Percentiles rank a stretch among this genome's conserved stretches.
These are phyloP conservation scores for Cercophora newfieldiana DNA, from an alignment of 495 filamentous ascomycete genomes.

Conservation along the genomic window DNA sequence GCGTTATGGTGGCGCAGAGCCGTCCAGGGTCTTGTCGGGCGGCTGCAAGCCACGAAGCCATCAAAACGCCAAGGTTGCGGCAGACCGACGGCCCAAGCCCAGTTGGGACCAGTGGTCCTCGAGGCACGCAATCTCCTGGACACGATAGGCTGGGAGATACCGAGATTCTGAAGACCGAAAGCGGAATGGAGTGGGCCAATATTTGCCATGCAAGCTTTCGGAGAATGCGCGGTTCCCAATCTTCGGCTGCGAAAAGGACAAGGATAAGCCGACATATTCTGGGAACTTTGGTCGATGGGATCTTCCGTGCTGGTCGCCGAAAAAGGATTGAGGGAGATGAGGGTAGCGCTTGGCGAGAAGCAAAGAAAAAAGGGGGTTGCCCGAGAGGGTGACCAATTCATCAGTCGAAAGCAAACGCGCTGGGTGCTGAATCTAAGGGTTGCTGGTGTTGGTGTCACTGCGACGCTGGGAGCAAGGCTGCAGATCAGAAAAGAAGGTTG, in stretches of 20 bases:
- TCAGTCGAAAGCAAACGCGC: neutral
- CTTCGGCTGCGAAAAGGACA: slow-evolving; percentile 20
- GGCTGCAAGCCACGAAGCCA: slow-evolving; percentile 17
- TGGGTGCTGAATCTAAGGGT: neutral
- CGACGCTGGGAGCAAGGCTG: neutral
- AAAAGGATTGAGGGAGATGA: slow-evolving; percentile 14
- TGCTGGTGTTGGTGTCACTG: neutral
- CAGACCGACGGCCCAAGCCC: slow-evolving; percentile 2
- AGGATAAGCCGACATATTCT: slow-evolving; percentile 6
- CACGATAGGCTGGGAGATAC: slow-evolving; percentile 31
- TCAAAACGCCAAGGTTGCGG: neutral
- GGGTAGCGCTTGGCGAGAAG: slow-evolving; percentile 3
- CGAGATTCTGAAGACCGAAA: slow-evolving; percentile 29
- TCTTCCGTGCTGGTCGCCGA: slow-evolving; percentile 8
- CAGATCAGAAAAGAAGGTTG: slow-evolving; percentile 9
- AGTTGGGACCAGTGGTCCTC: slow-evolving; percentile 4
- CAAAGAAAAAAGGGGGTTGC: neutral
- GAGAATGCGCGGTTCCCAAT: slow-evolving; percentile 14
- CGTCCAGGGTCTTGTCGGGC: slow-evolving; percentile 5
- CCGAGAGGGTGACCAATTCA: neutral
- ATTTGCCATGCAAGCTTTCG: slow-evolving; percentile 37
- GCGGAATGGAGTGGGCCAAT: slow-evolving; percentile 28
- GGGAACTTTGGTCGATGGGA: slow-evolving; percentile 14
- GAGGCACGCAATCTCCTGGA: slow-evolving; percentile 24
- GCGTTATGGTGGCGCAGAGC: slow-evolving; percentile 10